Conservation (phyloP, 805 yeast genomes). For the Yarrowia keelungensis region DNA sequence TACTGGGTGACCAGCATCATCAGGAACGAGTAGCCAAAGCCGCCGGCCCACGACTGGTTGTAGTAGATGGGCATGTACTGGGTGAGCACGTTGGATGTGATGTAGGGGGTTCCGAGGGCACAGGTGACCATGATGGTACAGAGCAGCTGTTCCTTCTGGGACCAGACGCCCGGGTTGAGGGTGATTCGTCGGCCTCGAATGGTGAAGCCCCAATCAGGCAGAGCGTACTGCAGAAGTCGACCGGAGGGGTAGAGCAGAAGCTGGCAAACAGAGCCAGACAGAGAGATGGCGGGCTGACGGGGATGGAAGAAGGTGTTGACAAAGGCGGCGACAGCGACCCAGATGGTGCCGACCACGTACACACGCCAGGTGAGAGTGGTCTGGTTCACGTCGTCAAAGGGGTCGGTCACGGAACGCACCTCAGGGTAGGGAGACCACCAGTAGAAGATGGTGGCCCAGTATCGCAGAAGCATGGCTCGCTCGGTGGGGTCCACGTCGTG, state of each 20-base stretch:
- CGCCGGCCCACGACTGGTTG: constrained; percentile 41
- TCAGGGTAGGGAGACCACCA: constrained; percentile 65
- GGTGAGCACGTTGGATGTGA: constrained; percentile 39
- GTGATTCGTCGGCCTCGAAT: constrained; percentile 47
- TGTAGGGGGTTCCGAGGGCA: constrained; percentile 54
- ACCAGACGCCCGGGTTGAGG: constrained; percentile 69
- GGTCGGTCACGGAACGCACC: constrained; percentile 65
- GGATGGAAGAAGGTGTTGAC: constrained; percentile 55
- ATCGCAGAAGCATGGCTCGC: constrained; percentile 16
- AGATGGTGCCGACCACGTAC: constrained; percentile 51
- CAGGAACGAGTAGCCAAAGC: constrained; percentile 55
- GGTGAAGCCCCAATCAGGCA: constrained; percentile 49
- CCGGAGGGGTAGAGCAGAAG: constrained; percentile 68
- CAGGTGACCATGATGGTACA: constrained; percentile 54
- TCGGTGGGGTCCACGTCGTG: constrained; percentile 8
- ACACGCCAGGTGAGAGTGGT: constrained; percentile 59
- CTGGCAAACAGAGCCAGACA: constrained; percentile 61
- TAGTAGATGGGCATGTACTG: constrained; percentile 40
- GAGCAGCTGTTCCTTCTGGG: constrained; percentile 66
- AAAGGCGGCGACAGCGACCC: constrained; percentile 44
- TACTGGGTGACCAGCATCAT: constrained; percentile 58
- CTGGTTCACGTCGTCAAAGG: constrained; percentile 56
- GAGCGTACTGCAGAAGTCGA: constrained; percentile 40
- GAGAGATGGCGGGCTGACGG: constrained; percentile 59
- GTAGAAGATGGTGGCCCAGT: constrained; percentile 26